Base-by-base conservation (phyloP, 2,329 filamentous ascomycete species). In the Trichoderma simmonsii region DNA sequence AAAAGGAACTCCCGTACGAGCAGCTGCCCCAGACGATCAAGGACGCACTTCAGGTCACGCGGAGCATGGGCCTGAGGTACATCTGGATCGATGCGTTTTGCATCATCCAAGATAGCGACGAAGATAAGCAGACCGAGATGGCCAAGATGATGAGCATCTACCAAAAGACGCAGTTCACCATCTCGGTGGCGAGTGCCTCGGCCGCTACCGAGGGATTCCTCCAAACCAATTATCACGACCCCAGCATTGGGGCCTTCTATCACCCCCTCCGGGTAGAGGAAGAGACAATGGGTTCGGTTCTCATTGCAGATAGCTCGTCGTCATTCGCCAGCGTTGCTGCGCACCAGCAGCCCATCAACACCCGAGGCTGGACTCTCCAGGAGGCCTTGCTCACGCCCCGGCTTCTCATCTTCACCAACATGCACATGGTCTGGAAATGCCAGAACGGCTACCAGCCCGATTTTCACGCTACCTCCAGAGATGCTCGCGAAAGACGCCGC, bases 121-220 rank as follows among this genome's bases (percentile, higher is more conserved):
- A 65, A 39, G 62, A 65, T 36, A 65, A 65, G 39, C 62, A 65
- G 62, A n/a, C 48, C 11, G 62, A 65, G 62, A 65, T 65, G 26
- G 39, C 62, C 26, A 65, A 54, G 39, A 65, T 65, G 62, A 54
- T 54, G 39, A n/a, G 39, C 26, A 51, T 51, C 62, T 65, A 54
- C 39, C 39, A 65, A 11, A 54, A 32, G 39, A 65, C 39, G 26
- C 39, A 32, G 18, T 65, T 65, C 6, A 54, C 62, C 11, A 51
- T 65, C 26, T 65, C 39, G 6, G 62, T 28, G 11, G 62, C 62
- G 62, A 51, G 39, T 65, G 62, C 62, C 39, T 54, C 28, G 15
- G 48, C 26, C 62, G 39, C 39, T 54, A 54, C 43, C 62, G 4
- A 54, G 11, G 62, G 62, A 54, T 54, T 65, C 30, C 39, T 54